Percentiles rank a stretch among this genome's conserved stretches.
Evolutionary conservation across 768 basidiomycete species (phyloP).

Genomic region (Sistotremastrum suecicum): DNA sequence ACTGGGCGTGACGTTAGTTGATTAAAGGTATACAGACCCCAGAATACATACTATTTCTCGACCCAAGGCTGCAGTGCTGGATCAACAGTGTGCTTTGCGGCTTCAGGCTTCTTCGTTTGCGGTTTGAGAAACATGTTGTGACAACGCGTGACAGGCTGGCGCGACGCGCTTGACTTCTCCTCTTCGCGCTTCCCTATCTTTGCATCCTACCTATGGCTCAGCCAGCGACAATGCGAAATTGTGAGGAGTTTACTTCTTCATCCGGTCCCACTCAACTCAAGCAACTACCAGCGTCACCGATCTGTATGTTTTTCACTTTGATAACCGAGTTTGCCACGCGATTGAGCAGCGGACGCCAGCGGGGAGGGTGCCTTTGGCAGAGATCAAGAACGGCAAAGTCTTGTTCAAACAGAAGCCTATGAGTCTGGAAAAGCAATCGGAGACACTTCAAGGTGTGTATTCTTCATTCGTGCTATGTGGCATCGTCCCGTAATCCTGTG

Average conservation of each 20-base stretch:
- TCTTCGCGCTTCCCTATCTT: no score
- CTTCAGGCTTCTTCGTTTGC: slow-evolving; percentile 20
- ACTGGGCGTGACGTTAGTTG: slow-evolving; percentile 25
- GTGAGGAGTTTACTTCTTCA: no score
- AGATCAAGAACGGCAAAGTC: slow-evolving; percentile 66
- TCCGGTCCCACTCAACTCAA: not conserved
- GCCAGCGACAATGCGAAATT: no score
- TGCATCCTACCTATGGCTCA: no score
- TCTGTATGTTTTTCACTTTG: not conserved
- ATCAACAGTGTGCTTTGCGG: slow-evolving; percentile 27
- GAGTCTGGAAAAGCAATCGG: slow-evolving; percentile 64
- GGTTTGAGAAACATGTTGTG: slow-evolving; percentile 45
- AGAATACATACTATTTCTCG: slow-evolving; percentile 76
- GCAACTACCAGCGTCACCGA: not conserved
- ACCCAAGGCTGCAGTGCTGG: slow-evolving; percentile 84
- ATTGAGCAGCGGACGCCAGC: not conserved
- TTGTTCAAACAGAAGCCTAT: slow-evolving; percentile 61
- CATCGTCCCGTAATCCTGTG: slow-evolving; percentile 7
- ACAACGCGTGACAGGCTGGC: slow-evolving; percentile 27
- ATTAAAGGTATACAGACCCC: not conserved
- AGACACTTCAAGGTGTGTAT: slow-evolving; percentile 62
- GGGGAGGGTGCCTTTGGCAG: slow-evolving; percentile 33
- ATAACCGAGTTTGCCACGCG: not conserved
- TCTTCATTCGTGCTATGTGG: not conserved
- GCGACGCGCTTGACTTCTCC: slow-evolving; percentile 9